Conservation (phyloP, 2,329 filamentous ascomycete genomes). For the Sordariomycetes sp. region DNA sequence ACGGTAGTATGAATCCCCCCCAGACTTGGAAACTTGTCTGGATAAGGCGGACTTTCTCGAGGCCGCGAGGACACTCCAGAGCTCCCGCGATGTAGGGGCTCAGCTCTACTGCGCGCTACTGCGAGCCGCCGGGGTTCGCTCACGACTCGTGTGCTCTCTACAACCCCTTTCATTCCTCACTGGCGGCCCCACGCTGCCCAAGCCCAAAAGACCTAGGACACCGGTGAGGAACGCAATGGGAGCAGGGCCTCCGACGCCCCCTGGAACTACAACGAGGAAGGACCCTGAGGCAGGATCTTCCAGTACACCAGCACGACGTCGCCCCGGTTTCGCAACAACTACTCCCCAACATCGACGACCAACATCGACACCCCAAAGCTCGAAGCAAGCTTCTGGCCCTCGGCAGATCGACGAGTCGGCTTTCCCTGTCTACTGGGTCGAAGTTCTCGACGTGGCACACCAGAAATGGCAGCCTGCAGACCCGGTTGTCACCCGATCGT, state of each 20-base stretch:
- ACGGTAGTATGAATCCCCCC: constrained; percentile 42
- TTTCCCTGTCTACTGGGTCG: constrained; percentile 88
- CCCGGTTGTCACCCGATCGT: constrained; percentile 64
- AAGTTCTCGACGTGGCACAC: constrained; percentile 73
- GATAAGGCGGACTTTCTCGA: constrained; percentile 64
- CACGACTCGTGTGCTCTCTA: constrained; percentile 80
- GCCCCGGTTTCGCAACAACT: background rate
- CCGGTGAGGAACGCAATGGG: constrained; percentile 11
- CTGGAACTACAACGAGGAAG: constrained; percentile 6
- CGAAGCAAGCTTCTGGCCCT: constrained; percentile 10
- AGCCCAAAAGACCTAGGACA: constrained; percentile 4
- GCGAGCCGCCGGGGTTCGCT: constrained; percentile 68
- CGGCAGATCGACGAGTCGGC: constrained; percentile 54
- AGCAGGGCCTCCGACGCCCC: constrained; percentile 5
- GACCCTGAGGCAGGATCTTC: background rate
- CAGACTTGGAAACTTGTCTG: constrained; percentile 55
- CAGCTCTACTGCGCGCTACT: constrained; percentile 86
- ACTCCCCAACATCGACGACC: constrained; percentile 1
- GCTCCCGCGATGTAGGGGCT: constrained; percentile 81
- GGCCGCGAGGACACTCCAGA: constrained; percentile 58
- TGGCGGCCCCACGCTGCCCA: constrained; percentile 34
- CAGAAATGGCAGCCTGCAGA: constrained; percentile 92
- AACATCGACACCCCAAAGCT: background rate
- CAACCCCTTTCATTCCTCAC: constrained; percentile 66
- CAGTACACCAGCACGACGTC: background rate